Base-by-base conservation (phyloP, 108 stramenopile genomes). In the Nitzschia sp. region DNA sequence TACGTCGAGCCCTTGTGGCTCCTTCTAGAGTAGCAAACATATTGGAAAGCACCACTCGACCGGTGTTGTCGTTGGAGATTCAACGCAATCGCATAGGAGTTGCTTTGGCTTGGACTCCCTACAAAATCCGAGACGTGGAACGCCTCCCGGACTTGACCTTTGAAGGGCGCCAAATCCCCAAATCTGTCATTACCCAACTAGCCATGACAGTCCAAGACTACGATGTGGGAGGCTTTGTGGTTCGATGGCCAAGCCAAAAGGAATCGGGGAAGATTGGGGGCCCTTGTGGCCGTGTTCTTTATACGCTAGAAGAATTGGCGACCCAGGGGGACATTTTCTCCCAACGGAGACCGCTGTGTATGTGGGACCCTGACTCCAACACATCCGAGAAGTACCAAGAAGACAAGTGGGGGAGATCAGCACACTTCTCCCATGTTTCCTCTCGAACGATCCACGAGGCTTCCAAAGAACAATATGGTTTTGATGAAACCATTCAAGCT, bases 151-250 rank as follows among this genome's bases (percentile, higher is more conserved):
- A 46, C 22, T n/a, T 62, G 10, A 10, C n/a, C 8, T n/a, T 62
- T 21, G 22, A 12, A 12, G 24, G 24, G 3, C 19, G 61, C 15
- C 41, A 42, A 25, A 62, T 43, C 42, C 17, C 61, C 10, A 41
- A 19, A 26, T 14, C 14, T 2, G 43, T n/a, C 0, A 7, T 44
- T 0, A 41, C 53, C 7, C 42, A 50, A 53, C 59, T 75, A 9
- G 29, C 64, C 10, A 15, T 21, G 3, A 75, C 64, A 11, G 41
- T 75, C 14, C 46, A 51, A 25, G 54, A 56, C 10, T 48, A 75
- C 53, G 64, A 75, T 39, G 73, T 75, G 0, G 78, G 78, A 55
- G 82, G 75, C 15, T 48, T 83, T 10, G 52, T 83, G 14, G 78
- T 83, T 12, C 26, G 38, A 10, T 83, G 82, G 82, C 82, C 82